Evolutionary conservation across 805 yeast genomes (phyloP).

Genomic region (Yamadazyma endophytica): DNA sequence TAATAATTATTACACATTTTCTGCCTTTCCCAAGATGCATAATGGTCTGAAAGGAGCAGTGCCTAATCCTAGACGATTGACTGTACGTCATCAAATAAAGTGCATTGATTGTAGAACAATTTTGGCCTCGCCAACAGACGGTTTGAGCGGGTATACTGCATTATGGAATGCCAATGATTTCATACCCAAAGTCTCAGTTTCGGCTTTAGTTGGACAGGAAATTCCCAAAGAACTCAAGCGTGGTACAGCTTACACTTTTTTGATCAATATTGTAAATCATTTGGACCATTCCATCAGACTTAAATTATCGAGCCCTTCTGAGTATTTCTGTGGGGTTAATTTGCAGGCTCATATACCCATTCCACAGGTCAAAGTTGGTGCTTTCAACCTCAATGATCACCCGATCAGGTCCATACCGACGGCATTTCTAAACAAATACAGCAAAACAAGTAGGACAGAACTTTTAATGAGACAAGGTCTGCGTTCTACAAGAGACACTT

Average conservation of each 20-base stretch:
- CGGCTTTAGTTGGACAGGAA: constrained; percentile 9
- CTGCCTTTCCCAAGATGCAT: neutral
- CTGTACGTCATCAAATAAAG: constrained; percentile 19
- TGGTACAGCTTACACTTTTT: constrained; percentile 10
- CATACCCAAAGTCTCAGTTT: constrained; percentile 23
- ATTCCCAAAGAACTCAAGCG: constrained; percentile 1
- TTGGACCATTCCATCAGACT: constrained; percentile 16
- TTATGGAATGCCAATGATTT: constrained; percentile 31
- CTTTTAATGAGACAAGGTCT: constrained; percentile 17
- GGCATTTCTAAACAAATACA: constrained; percentile 22
- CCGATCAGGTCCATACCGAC: constrained; percentile 33
- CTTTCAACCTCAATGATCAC: constrained; percentile 15
- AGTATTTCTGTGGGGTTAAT: no score
- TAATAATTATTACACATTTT: constrained; percentile 4
- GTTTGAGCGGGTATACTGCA: no score
- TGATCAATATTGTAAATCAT: constrained; percentile 31
- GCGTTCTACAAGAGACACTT: constrained; percentile 7
- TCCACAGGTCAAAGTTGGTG: constrained; percentile 17
- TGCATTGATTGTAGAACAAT: constrained; percentile 32
- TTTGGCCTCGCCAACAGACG: no score
- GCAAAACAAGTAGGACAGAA: constrained; percentile 29
- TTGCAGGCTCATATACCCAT: constrained; percentile 18
- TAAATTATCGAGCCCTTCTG: constrained; percentile 19
- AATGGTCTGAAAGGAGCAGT: constrained; percentile 1
- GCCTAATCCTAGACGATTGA: constrained; percentile 23